Percentiles rank a stretch among this genome's conserved stretches.
These are phyloP conservation scores for Diversispora eburnea DNA, from an alignment of 192 early-diverging fungal species.

Conservation along the genomic window DNA sequence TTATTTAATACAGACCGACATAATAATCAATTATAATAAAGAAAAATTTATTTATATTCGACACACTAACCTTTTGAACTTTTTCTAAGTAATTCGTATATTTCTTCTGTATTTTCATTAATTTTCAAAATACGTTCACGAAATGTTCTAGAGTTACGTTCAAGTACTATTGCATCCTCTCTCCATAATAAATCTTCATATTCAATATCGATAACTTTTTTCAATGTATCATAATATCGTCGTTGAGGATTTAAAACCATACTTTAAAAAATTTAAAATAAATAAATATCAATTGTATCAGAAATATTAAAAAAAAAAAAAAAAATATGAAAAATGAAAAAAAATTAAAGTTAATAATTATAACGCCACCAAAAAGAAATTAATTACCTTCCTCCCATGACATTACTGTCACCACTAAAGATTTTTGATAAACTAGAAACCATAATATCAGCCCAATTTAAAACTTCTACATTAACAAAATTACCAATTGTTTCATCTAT, in stretches of 20 bases:
- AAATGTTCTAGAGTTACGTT: constrained; percentile 91
- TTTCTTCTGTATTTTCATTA: constrained; percentile 74
- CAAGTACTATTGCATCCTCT: constrained; percentile 93
- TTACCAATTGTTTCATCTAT: constrained; percentile 96
- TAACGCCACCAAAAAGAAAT: background rate
- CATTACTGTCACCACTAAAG: constrained; percentile 94
- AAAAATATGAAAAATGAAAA: background rate
- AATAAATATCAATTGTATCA: background rate
- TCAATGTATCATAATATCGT: constrained; percentile 53
- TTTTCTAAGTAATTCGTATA: constrained; percentile 64
- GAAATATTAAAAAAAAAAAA: background rate
- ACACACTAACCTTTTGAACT: constrained; percentile 65
- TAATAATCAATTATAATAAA: background rate
- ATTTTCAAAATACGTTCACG: constrained; percentile 66
- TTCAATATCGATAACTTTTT: constrained; percentile 47
- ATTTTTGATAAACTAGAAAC: constrained; percentile 93
- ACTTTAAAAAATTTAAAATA: constrained; percentile 33
- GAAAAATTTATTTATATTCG: background rate
- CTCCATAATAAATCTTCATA: constrained; percentile 87
- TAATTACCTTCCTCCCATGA: constrained; percentile 92
- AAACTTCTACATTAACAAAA: constrained; percentile 81
- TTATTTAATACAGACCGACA: background rate
- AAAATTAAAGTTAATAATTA: background rate
- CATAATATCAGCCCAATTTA: constrained; percentile 79
- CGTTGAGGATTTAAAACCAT: constrained; percentile 74